Base-by-base conservation (phyloP, 2,329 filamentous ascomycete genomes). In the Trichoderma atroviride region DNA sequence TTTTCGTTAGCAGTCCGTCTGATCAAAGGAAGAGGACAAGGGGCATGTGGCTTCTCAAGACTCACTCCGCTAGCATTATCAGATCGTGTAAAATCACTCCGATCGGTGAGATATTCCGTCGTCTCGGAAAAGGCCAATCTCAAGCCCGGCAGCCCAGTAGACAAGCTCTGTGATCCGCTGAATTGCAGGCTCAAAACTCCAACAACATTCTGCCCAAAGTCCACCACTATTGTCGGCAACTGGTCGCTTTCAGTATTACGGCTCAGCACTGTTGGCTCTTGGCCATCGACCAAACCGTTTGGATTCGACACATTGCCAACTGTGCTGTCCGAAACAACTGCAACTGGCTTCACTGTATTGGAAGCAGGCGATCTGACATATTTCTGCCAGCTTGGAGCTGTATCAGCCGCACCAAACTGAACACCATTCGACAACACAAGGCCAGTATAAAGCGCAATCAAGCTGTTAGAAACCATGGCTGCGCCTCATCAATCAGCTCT, bases 91-190 rank as follows among this genome's bases (percentile, higher is more conserved):
- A 85, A 86, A 71, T 86, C 84, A 69, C 83, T 84, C 16, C 79
- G 75, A 66, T 83, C 72, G 0, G 76, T 77, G 19, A 86, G 77
- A 63, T 79, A 84, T 70, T 84, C 76, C 40, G 83, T 72, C 0
- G 82, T 83, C 74, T 86, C 84, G 0, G 84, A 86, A 71, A 86
- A 86, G 13, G 81, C 81, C 29, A 86, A 72, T 43, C 78, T 77
- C n/a, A 86, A 73, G 0, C 83, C 83, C 0, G 79, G 83, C 33
- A 75, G 75, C 61, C 73, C 78, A 7, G 57, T 57, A 5, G 61
- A 65, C 22, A 35, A 69, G 29, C 75, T 77, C 19, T 66, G 63
- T n/a, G 65, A 53, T 61, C 43, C 57, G 13, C 71, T 71, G 0
- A 79, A 77, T 0, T 80, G 80, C 1, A 76, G 78, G 69, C 75